Conservation (phyloP, 192 early-diverging fungal species). For the Coemansia aciculifera region DNA sequence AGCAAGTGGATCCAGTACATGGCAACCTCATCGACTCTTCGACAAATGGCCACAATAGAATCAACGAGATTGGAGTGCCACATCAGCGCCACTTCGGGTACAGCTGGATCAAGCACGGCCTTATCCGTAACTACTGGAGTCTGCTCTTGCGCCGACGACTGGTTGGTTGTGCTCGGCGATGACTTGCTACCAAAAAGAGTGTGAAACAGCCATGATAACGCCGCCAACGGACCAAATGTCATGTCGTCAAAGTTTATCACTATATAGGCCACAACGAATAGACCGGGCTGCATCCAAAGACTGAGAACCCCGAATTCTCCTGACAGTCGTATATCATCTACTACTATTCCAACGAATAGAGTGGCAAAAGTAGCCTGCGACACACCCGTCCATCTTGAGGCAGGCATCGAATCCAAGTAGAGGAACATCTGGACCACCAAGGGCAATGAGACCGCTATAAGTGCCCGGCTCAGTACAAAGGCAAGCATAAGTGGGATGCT, state of each 20-base stretch:
- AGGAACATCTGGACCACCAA: background rate
- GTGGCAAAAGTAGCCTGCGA: background rate
- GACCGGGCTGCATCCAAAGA: background rate
- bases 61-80: background rate
- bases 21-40: constrained; percentile 1
- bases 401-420: background rate
- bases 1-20: constrained; percentile 7
- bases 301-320: background rate
- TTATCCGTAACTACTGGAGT: background rate
- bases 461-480: background rate
- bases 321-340: background rate
- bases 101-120: background rate
- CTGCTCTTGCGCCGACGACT: background rate
- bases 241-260: background rate
- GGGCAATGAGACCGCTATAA: background rate
- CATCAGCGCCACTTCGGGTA: background rate
- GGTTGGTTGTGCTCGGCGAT: background rate
- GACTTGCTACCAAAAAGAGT: background rate
- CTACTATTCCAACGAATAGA: background rate
- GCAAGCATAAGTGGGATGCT: background rate
- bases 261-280: background rate
- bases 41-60: background rate
- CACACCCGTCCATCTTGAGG: background rate
- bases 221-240: background rate
- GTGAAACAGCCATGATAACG: background rate